Base-by-base conservation (phyloP, 1,284 basidiomycete genomes). In the Leccinum fallax region DNA sequence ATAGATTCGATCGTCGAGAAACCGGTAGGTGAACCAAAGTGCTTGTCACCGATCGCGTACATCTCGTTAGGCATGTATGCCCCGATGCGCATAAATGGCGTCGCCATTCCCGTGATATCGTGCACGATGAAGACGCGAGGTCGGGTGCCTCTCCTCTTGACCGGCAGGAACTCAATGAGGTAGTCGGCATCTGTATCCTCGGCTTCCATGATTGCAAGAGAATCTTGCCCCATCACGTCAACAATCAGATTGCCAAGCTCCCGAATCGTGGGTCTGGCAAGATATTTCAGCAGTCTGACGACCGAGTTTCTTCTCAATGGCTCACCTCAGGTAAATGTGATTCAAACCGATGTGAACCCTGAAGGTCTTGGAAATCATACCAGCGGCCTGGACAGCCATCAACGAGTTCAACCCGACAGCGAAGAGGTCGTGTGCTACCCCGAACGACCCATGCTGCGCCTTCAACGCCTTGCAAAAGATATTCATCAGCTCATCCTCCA, bases 41-140 rank as follows among this genome's bases (percentile, higher is more conserved):
- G 65, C 30, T 65, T 71, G 62, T 72, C 71, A 26, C 72, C 72
- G 19, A 72, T 73, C 6, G 71, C 71, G 36, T 74, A 72, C 69
- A 74, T 73, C 66, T 74, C 72, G 53, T 64, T 73, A 0, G 71
- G 71, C 71, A 72, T 74, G 66, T 15, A 74, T 28, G 70, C 69
- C 13, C 71, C 73, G 24, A 73, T 71, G 13, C 71, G 66, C 71
- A 74, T 73, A 62, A 67, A 74, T 1, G 71, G 71, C 3, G 71
- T 72, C 9, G 66, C 71, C 70, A 72, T 74, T 51, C 71, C 71
- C 5, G 71, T 74, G 60, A 74, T 67, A 52, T 72, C 72, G 63
- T 72, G 71, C 26, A 72, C 69, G 57, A 72, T 55, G 58, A 74
- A 72, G 52, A 72, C 2, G 16, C 65, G 68, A 36, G 73, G 71